Evolutionary conservation across 192 early-diverging fungal genomes (phyloP).

Genomic region (Kickxella alabastrina): DNA sequence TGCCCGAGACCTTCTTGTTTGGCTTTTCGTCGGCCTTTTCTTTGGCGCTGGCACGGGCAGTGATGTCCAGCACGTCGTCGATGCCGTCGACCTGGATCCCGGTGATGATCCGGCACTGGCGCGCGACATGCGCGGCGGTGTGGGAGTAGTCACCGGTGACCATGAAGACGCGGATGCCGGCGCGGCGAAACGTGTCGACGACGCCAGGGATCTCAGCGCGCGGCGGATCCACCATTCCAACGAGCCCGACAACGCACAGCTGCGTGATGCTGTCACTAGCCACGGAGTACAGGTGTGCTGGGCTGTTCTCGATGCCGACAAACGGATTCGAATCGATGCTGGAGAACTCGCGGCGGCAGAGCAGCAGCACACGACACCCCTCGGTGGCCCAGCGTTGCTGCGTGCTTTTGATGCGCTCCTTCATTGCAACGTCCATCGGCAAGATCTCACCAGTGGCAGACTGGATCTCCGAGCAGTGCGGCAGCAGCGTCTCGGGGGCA

Average conservation of each 20-base stretch:
- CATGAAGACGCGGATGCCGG: slow-evolving; percentile 78
- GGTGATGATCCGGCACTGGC: slow-evolving; percentile 73
- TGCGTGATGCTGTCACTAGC: slow-evolving; percentile 33
- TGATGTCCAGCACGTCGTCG: slow-evolving; percentile 18
- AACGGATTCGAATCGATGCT: slow-evolving; percentile 41
- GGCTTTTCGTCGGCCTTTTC: neutral
- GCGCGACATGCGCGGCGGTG: slow-evolving; percentile 77
- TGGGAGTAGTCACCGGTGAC: slow-evolving; percentile 76
- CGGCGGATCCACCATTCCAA: slow-evolving; percentile 83
- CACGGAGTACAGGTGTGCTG: slow-evolving; percentile 20
- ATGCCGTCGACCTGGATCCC: slow-evolving; percentile 22
- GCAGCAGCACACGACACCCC: slow-evolving; percentile 58
- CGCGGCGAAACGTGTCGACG: slow-evolving; percentile 57
- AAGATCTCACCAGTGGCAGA: slow-evolving; percentile 33
- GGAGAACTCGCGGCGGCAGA: slow-evolving; percentile 41
- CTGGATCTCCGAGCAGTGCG: slow-evolving; percentile 46
- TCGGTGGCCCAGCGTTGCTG: slow-evolving; percentile 56
- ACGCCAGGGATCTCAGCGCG: slow-evolving; percentile 64
- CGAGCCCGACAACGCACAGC: slow-evolving; percentile 68
- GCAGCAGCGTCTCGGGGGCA: slow-evolving; percentile 72
- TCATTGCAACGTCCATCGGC: slow-evolving; percentile 35
- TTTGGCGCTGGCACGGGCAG: neutral
- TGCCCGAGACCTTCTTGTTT: neutral
- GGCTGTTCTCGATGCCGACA: slow-evolving; percentile 23
- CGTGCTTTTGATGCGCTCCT: slow-evolving; percentile 22